These are phyloP conservation scores for Eimeria maxima DNA, from an alignment of 169 alveolate genomes.

Conservation along the genomic window DNA sequence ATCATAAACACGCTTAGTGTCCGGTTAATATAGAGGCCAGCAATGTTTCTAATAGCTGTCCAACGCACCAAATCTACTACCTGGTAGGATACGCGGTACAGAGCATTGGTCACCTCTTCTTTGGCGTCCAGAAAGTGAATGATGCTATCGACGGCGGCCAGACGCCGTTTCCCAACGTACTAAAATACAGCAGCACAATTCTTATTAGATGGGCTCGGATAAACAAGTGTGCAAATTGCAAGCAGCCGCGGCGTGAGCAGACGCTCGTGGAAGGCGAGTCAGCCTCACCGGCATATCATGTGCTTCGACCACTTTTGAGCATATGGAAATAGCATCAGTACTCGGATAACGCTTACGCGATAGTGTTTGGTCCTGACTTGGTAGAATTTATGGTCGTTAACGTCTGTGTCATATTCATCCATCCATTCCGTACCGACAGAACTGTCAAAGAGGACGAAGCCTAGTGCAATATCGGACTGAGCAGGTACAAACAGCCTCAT, in stretches of 20 bases:
- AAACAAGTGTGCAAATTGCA: background rate
- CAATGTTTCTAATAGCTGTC: background rate
- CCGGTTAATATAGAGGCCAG: background rate
- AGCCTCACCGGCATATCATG: background rate
- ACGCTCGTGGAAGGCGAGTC: background rate
- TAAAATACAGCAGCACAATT: background rate
- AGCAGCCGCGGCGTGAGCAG: background rate
- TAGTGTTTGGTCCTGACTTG: constrained; percentile 72
- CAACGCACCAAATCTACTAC: background rate
- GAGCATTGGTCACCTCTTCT: background rate
- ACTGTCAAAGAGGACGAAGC: constrained; percentile 82
- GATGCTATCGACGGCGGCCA: constrained; percentile 49
- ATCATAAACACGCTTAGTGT: background rate
- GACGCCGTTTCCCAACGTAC: constrained; percentile 74
- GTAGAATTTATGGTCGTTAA: constrained; percentile 79
- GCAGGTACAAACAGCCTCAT: constrained; percentile 11
- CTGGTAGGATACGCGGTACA: background rate
- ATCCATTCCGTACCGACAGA: constrained; percentile 82
- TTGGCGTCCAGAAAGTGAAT: constrained; percentile 6
- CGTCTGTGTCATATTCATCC: constrained; percentile 74
- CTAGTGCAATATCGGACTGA: constrained; percentile 73
- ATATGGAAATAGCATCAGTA: background rate
- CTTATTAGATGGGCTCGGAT: background rate
- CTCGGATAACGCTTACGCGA: constrained; percentile 49
- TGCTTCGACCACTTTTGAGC: background rate